Evolutionary conservation across 176 grass and related monocot genomes (phyloP), one percentile per base, ranked within the genome.

Genomic region (Phoenix dactylifera): DNA sequence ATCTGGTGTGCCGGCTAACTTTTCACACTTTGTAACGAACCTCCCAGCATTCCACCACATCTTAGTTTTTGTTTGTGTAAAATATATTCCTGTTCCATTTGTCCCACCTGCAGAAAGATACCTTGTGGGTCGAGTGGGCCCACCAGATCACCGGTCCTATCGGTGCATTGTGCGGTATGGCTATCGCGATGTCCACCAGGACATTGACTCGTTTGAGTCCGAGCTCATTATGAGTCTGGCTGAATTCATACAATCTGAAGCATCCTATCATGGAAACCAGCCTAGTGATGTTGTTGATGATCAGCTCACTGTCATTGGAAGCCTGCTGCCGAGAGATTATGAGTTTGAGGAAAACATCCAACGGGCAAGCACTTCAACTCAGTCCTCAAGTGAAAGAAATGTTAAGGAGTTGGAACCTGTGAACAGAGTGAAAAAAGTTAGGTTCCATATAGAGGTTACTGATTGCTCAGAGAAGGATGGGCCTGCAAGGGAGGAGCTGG

Each of bases 101-200:
- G 26, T 68, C n/a, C 65, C 65, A 35, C 52, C 52, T 44, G 26
- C 52, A 15, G 65, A 68, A 55, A 55, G 65, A 7, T 68, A 68
- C 26, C 65, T 68, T 55, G 18, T 68, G 15, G 52, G 65, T 7
- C 65, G 65, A 6, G 65, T 68, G 19, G 65, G 65, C 16, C 65
- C 65, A 15, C 65, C 12, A 20, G 51, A 67, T 5, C 52, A 54
- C 7, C 65, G 51, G 6, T 67, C 65, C 6, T 67, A 67, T 10
- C 51, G 65, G 18, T 67, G 65, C 26, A 67, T 67, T 0, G 65
- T 67, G 1, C 51, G 65, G 18, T 67, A 67, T 55, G 65, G 65
- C 50, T 68, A 68, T 51, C 65, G 65, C 5, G 65, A 68, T 17
- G 23, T 68, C 7, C 65, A 68, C 28, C 65, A 68, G 9, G 65